Percentiles rank a stretch among this genome's conserved stretches.
phyloP scores from a whole-genome alignment of 202 grass and related monocot genomes.

The Cymbopogon flexuosus region DNA sequence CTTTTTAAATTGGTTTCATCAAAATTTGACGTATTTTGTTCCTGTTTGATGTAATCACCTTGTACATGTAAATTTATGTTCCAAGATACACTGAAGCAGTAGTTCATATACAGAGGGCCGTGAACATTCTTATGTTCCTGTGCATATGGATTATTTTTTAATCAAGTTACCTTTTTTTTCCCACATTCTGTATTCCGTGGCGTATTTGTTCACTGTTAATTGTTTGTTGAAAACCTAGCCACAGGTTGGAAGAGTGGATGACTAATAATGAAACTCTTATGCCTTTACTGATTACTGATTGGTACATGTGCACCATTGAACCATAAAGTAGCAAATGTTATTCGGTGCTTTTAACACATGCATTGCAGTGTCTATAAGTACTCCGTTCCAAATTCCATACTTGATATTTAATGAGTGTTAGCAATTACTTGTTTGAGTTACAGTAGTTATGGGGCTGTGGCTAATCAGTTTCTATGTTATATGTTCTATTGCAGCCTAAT shows the following conservation, averaged over 20 bases:
- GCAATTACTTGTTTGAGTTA: not conserved
- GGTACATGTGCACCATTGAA: not conserved
- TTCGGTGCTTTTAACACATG: not conserved
- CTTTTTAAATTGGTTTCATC: not conserved
- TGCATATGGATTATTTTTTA: not conserved
- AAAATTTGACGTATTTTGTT: not conserved
- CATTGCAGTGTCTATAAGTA: not conserved
- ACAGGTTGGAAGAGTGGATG: not conserved
- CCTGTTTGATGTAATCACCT: not conserved
- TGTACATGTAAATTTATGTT: not conserved
- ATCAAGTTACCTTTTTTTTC: not conserved
- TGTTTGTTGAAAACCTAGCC: not conserved
- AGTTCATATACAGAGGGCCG: not conserved
- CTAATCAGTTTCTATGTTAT: conserved; percentile 29
- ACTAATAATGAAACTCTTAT: not conserved
- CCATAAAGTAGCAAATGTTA: not conserved
- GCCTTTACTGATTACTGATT: not conserved
- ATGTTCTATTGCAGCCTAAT: conserved; percentile 44
- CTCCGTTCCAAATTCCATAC: not conserved
- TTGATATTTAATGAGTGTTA: not conserved
- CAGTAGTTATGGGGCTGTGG: not conserved
- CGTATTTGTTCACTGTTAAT: not conserved
- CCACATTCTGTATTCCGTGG: not conserved
- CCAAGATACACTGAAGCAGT: not conserved
- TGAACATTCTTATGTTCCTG: not conserved